Conservation (phyloP, 345 rosid species). For the Sonneratia alba region DNA sequence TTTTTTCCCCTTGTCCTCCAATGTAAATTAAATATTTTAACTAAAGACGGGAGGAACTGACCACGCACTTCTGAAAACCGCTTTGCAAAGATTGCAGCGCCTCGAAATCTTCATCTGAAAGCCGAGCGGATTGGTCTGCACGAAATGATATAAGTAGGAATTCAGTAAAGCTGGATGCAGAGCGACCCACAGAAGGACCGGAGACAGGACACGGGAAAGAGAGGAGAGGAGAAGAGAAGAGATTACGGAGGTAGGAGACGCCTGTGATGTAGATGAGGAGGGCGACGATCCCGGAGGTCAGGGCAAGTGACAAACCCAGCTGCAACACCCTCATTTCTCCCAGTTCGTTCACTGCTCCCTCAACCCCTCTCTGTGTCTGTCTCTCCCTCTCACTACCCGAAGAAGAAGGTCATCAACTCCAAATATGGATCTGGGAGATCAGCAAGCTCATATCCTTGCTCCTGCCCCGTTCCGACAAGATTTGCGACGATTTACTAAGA, state of each 20-base stretch:
- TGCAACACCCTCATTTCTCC: slow-evolving; percentile 59
- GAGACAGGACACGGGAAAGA: neutral
- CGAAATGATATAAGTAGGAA: slow-evolving; percentile 3
- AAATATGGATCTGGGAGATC: neutral
- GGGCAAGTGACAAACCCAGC: slow-evolving; percentile 42
- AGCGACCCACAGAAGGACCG: neutral
- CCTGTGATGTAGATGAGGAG: slow-evolving; percentile 73
- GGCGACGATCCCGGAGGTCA: slow-evolving; percentile 62
- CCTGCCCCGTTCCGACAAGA: too few relatives aligned
- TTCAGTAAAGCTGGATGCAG: slow-evolving; percentile 3
- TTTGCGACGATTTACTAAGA: too few relatives aligned
- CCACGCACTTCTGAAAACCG: slow-evolving; percentile 81
- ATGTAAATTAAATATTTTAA: neutral
- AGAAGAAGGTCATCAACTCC: neutral
- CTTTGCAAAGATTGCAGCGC: slow-evolving; percentile 58
- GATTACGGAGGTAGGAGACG: slow-evolving; percentile 50
- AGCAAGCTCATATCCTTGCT: neutral
- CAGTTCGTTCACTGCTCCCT: neutral
- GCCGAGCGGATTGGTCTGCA: slow-evolving; percentile 40
- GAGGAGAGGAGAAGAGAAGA: slow-evolving; percentile 4
- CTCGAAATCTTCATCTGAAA: slow-evolving; percentile 54
- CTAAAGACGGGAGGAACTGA: slow-evolving; percentile 22
- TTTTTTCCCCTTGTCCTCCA: too few relatives aligned
- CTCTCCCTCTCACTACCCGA: neutral
- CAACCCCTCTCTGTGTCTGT: neutral